Evolutionary conservation across 2,329 filamentous ascomycete genomes (phyloP).

Genomic region (Botrytis medusae): DNA sequence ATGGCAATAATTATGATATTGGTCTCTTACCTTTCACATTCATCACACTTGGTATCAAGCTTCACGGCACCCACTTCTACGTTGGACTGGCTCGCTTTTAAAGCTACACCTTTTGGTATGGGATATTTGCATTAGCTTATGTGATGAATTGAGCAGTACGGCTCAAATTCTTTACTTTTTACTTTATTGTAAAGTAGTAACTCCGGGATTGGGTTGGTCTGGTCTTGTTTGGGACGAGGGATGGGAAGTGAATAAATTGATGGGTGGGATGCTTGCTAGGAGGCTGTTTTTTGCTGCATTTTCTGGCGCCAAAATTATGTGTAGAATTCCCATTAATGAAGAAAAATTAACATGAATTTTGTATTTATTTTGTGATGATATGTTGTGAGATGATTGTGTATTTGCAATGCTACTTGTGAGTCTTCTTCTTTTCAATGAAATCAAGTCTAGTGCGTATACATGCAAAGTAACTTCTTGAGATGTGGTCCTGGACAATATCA

Average conservation of each 20-base stretch:
- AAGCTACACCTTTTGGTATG: not conserved
- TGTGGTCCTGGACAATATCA: not conserved
- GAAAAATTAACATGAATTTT: not conserved
- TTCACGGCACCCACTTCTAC: not conserved
- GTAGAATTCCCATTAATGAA: conserved; percentile 16
- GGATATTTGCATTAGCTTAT: not conserved
- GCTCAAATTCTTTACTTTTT: not conserved
- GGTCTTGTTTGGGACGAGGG: conserved; percentile 4
- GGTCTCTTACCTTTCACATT: not conserved
- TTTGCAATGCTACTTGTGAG: not conserved
- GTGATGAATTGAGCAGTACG: not conserved
- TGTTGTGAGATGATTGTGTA: not conserved
- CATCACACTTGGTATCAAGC: not conserved
- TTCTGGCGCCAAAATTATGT: conserved; percentile 1
- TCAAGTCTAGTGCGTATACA: not conserved
- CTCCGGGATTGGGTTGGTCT: conserved; percentile 7
- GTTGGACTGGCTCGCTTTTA: not conserved
- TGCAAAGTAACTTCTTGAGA: not conserved
- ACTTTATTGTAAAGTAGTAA: conserved; percentile 10
- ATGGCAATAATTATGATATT: conserved; percentile 3
- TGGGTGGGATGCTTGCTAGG: conserved; percentile 3
- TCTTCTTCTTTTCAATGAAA: not conserved
- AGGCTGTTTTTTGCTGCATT: conserved; percentile 11
- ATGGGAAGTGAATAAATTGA: conserved; percentile 1
- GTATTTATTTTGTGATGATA: not conserved